Conservation (phyloP, 2,329 filamentous ascomycete species). For the Lachnellula cervina region DNA sequence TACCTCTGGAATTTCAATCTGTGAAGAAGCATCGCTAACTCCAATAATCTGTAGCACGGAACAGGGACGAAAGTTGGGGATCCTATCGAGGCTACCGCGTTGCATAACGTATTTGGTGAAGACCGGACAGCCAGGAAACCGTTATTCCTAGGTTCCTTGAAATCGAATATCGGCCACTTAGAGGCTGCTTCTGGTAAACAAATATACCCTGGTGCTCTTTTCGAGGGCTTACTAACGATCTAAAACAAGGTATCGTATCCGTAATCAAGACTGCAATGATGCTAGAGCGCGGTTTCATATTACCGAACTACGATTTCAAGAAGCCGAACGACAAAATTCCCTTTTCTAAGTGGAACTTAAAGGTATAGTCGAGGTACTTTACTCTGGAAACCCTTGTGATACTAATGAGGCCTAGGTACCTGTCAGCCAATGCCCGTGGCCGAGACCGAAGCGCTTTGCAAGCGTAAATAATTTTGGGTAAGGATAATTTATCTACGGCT, state of each 20-base stretch:
- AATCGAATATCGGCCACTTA: conserved; percentile 27
- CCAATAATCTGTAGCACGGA: neutral
- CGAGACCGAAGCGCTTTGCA: conserved; percentile 41
- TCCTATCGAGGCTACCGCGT: conserved; percentile 22
- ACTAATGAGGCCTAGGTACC: conserved; percentile 25
- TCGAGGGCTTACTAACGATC: neutral
- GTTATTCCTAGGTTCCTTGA: conserved; percentile 24
- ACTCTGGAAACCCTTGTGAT: neutral
- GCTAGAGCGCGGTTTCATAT: conserved; percentile 27
- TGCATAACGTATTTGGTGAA: conserved; percentile 25
- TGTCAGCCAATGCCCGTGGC: conserved; percentile 26
- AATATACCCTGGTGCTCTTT: neutral
- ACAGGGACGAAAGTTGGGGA: conserved; percentile 21
- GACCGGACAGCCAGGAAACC: conserved; percentile 20
- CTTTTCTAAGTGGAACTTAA: conserved; percentile 34
- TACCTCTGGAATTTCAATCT: too few relatives aligned
- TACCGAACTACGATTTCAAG: conserved; percentile 31
- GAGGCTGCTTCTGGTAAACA: conserved; percentile 24
- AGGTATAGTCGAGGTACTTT: conserved; percentile 23
- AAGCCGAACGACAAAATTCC: conserved; percentile 37
- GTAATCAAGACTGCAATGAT: conserved; percentile 29
- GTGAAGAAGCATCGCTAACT: too few relatives aligned
- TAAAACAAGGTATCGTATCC: conserved; percentile 18
- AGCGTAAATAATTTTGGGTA: conserved; percentile 38
- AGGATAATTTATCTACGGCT: neutral